Evolutionary conservation across 2,329 filamentous ascomycete genomes (phyloP), one percentile per base, ranked within the genome.

Genomic region (Phialophora verrucosa): DNA sequence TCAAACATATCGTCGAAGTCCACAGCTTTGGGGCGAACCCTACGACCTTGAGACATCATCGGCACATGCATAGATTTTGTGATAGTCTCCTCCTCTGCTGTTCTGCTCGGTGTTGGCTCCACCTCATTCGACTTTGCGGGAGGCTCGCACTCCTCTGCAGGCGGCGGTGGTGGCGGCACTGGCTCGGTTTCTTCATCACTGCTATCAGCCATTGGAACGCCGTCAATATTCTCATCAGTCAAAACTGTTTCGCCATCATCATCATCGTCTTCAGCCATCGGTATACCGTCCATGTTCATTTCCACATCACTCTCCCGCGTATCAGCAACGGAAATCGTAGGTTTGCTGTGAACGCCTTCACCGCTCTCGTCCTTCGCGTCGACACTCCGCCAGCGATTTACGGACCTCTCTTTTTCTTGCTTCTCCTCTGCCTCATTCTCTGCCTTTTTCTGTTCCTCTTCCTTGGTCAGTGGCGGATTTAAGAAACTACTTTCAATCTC

Each of bases 401-500:
- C 57, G 59, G 44, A 62, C 60, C 23, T 54, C 47, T 42, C 59
- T 20, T 42, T 68, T 27, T 64, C 72, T 49, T 81, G 79, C 56
- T 82, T 80, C 27, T 82, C 80, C 42, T 63, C 35, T 60, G 66
- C 67, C 69, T 81, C 78, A 32, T 75, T 76, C 59, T 81, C 79
- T 3, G 76, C 78, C 62, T 79, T 79, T 67, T 78, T 79, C 62
- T 77, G 78, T 67, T 83, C 80, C 55, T 78, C 77, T 60, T 79
- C 77, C 2, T 82, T 83, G 53, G 27, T 25, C 62, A 84, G 78
- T 3, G 90, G 89, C 31, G 91, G 90, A 62, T 88, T 87, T 69
- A 91, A 87, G 73, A 96, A 96, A 12, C 85, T 85, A 62, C 84
- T 81, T 32, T 86, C 85, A 69, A 96, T 91, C 31, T 86, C 79